Percentiles rank a stretch among this genome's conserved stretches.
Conservation (phyloP, 2,329 filamentous ascomycete species). For the Pyricularia grisea region DNA sequence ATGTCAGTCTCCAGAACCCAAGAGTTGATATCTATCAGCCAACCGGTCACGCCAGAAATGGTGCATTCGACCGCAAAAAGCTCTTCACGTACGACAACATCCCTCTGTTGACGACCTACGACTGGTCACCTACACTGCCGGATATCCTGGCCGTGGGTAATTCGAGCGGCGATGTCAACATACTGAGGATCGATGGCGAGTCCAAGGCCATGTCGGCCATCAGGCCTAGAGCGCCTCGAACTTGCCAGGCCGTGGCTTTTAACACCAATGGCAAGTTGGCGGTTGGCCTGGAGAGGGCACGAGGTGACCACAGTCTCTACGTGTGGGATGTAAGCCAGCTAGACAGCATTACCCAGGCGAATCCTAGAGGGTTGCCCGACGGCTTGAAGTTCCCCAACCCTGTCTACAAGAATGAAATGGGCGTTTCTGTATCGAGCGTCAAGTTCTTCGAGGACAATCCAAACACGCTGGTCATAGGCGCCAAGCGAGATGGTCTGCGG, state of each 20-base stretch:
- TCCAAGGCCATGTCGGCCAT: conserved; percentile 57
- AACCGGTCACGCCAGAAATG: conserved; percentile 46
- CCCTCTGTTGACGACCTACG: conserved; percentile 54
- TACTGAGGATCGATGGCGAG: conserved; percentile 63
- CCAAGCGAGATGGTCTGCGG: conserved; percentile 64
- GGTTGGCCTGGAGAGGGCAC: conserved; percentile 69
- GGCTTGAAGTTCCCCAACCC: conserved; percentile 44
- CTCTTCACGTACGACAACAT: conserved; percentile 53
- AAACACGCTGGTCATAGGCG: conserved; percentile 64
- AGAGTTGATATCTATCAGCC: conserved; percentile 55
- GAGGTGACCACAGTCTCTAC: conserved; percentile 74
- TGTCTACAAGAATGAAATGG: conserved; percentile 49
- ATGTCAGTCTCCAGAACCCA: conserved; percentile 55
- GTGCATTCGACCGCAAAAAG: conserved; percentile 47
- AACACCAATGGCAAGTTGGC: conserved; percentile 63
- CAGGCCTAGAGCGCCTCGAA: conserved; percentile 64
- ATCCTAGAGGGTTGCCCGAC: conserved; percentile 37
- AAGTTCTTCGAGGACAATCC: conserved; percentile 74
- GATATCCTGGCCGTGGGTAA: conserved; percentile 68
- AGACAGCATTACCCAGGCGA: conserved; percentile 28
- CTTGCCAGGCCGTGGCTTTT: conserved; percentile 75
- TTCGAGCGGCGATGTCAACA: conserved; percentile 63
- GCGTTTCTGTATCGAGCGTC: conserved; percentile 71
- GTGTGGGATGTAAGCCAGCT: conserved; percentile 69
- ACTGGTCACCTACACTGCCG: conserved; percentile 54